A percentile compares a stretch with the other conserved stretches of the same genome.
These are phyloP conservation scores for Gonapodya sp. DNA, from an alignment of 192 early-diverging fungal genomes.

Conservation along the genomic window DNA sequence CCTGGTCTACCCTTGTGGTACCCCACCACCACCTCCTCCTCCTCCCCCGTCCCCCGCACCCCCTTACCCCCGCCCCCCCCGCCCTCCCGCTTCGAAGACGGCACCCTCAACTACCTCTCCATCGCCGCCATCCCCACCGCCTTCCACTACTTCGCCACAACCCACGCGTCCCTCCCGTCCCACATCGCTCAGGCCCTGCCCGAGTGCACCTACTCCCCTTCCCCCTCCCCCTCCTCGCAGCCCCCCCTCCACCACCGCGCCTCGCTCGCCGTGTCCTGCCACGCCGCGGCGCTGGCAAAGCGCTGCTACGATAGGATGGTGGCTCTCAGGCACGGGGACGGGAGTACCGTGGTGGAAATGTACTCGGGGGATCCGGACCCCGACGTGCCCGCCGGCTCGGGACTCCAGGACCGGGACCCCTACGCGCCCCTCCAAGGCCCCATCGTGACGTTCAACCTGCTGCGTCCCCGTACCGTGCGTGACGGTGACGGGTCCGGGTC, in stretches of 20 bases:
- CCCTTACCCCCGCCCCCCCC: not conserved
- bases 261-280: conserved; percentile 28
- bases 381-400: not conserved
- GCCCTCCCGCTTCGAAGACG: conserved; percentile 8
- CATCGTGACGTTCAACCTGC: conserved; percentile 61
- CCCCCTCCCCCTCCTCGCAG: not conserved
- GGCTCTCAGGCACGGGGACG: conserved; percentile 42
- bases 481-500: too few relatives aligned
- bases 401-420: not conserved
- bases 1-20: not conserved
- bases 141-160: not conserved
- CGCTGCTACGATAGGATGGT: conserved; percentile 32
- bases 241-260: conserved; percentile 3
- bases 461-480: conserved; percentile 35
- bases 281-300: conserved; percentile 35
- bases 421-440: conserved; percentile 35
- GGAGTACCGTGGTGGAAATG: conserved; percentile 31
- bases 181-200: not conserved
- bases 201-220: not conserved
- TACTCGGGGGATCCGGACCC: conserved; percentile 17
- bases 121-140: not conserved
- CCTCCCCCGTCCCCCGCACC: not conserved
- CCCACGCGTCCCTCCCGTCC: not conserved
- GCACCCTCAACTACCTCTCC: not conserved
- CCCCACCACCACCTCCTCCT: not conserved